A percentile compares a stretch with the other conserved stretches of the same genome.
Evolutionary conservation across 805 yeast genomes (phyloP).

Genomic region (Starmerella vaccinii): DNA sequence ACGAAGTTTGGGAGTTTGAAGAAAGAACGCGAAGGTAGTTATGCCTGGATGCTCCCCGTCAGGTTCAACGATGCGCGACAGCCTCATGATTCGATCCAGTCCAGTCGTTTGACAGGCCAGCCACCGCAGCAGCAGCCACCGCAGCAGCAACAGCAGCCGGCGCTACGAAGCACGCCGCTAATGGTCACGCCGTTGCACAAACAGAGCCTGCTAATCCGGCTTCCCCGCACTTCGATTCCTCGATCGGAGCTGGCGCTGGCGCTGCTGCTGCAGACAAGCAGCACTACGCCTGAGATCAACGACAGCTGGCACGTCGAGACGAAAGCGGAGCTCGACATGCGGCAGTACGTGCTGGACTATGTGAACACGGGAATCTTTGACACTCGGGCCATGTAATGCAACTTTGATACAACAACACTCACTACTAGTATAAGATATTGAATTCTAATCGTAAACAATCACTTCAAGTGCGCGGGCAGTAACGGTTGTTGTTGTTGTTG

Average conservation of each 20-base stretch:
- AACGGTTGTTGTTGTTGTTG: too few relatives aligned
- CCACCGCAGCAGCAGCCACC: background rate
- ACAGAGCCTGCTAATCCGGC: background rate
- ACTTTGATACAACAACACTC: too few relatives aligned
- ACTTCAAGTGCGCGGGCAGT: too few relatives aligned
- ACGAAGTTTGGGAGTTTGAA: constrained; percentile 10
- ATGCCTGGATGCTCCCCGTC: constrained; percentile 16
- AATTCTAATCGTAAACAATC: constrained; percentile 31
- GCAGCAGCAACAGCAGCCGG: background rate
- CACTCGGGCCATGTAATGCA: background rate
- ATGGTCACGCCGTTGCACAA: background rate
- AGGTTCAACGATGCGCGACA: background rate
- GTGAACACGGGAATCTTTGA: constrained; percentile 8
- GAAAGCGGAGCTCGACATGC: constrained; percentile 2
- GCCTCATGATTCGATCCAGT: background rate
- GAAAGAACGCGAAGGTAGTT: constrained; percentile 3
- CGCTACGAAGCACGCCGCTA: background rate
- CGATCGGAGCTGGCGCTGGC: constrained; percentile 14
- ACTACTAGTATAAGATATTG: background rate
- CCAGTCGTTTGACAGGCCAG: background rate
- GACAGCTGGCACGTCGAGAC: constrained; percentile 12
- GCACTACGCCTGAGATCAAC: background rate
- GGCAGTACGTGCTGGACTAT: constrained; percentile 4
- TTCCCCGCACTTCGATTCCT: constrained; percentile 15
- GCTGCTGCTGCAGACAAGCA: constrained; percentile 16